Evolutionary conservation across 1,284 basidiomycete species (phyloP).

Genomic region (Pseudozyma hubeiensis): DNA sequence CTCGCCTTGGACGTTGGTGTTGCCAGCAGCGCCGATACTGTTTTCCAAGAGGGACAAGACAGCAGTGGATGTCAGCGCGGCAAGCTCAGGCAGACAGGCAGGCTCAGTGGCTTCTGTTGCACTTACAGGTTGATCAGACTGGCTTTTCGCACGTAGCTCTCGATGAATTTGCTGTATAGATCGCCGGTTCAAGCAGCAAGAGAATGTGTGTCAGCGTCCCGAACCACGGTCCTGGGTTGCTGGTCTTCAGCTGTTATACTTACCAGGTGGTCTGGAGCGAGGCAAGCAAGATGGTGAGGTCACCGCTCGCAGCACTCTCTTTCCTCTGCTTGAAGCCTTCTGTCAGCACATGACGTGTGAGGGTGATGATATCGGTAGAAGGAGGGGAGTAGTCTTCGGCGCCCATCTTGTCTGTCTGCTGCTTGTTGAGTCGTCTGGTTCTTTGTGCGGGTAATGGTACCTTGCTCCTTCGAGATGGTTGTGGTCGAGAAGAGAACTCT

Average conservation of each 20-base stretch:
- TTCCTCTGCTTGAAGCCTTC: slow-evolving; percentile 56
- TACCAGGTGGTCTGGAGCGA: slow-evolving; percentile 84
- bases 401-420: slow-evolving; percentile 36
- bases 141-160: slow-evolving; percentile 96
- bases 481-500: not conserved
- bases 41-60: not conserved
- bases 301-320: slow-evolving; percentile 73
- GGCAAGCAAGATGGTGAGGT: slow-evolving; percentile 91
- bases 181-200: too few species aligned
- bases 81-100: not conserved
- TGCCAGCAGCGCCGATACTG: slow-evolving; percentile 93
- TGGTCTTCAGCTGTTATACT: not conserved
- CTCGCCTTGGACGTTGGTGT: slow-evolving; percentile 96
- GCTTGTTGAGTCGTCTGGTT: not conserved
- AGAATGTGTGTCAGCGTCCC: not conserved
- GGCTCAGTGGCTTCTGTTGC: too few species aligned
- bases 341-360: slow-evolving; percentile 66
- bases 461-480: not conserved
- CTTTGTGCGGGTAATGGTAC: not conserved
- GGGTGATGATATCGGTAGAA: slow-evolving; percentile 66
- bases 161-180: slow-evolving; percentile 80
- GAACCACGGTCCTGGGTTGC: fast-evolving
- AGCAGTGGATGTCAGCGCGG: too few species aligned
- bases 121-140: slow-evolving; percentile 95
- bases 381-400: slow-evolving; percentile 58